phyloP scores from a whole-genome alignment of 2,329 filamentous ascomycete species.

The Apiospora sp. region DNA sequence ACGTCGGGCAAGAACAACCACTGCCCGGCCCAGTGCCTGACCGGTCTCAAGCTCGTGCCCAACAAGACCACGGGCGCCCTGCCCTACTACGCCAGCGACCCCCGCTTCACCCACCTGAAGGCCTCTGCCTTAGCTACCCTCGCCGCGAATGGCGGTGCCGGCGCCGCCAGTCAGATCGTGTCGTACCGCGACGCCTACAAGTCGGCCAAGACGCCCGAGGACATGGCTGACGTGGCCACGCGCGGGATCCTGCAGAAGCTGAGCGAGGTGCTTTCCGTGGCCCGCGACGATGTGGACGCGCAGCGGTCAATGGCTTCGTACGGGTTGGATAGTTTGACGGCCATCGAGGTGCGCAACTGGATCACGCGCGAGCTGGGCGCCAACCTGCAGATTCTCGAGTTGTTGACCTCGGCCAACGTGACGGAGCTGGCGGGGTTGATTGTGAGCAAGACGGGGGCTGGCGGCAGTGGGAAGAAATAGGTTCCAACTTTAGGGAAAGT shows the following conservation, averaged over 20 bases:
- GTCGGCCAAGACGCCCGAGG: conserved; percentile 33
- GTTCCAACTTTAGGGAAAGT: no score
- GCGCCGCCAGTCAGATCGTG: conserved; percentile 49
- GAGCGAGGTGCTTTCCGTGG: conserved; percentile 35
- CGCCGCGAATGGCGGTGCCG: conserved; percentile 47
- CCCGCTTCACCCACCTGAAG: conserved; percentile 60
- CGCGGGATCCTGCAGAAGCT: conserved; percentile 41
- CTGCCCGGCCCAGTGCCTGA: conserved; percentile 44
- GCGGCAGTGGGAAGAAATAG: not conserved
- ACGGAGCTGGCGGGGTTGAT: conserved; percentile 25
- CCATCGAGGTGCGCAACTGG: conserved; percentile 27
- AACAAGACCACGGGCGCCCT: conserved; percentile 51
- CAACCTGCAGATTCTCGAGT: conserved; percentile 62
- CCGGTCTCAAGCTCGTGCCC: conserved; percentile 41
- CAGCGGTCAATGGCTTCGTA: conserved; percentile 32
- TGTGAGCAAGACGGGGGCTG: not conserved
- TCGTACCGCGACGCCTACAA: conserved; percentile 38
- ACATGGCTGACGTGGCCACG: conserved; percentile 32
- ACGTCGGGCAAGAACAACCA: conserved; percentile 27
- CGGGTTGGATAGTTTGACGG: conserved; percentile 18
- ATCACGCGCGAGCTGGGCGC: conserved; percentile 51
- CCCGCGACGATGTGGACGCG: conserved; percentile 33
- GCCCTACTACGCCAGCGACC: conserved; percentile 62
- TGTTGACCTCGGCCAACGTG: conserved; percentile 57
- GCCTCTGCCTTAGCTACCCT: conserved; percentile 44